Evolutionary conservation across 2,329 filamentous ascomycete genomes (phyloP).

Genomic region (Penicillium polonicum): DNA sequence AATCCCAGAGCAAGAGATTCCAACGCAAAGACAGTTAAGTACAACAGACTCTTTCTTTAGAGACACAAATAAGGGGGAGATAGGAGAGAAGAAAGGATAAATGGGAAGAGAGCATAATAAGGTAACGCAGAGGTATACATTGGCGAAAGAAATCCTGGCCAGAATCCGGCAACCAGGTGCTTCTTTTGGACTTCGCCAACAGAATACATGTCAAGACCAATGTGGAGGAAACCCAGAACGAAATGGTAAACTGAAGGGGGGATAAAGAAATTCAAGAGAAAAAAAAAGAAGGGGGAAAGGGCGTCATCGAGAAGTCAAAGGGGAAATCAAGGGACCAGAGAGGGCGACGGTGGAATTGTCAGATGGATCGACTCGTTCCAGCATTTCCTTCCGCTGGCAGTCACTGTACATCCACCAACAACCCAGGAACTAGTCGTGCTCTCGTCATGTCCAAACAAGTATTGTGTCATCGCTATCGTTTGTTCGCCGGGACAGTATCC

Average conservation of each 20-base stretch:
- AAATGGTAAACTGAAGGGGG: conserved; percentile 25
- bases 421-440: conserved; percentile 13
- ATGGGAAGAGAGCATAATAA: conserved; percentile 17
- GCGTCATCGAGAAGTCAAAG: conserved; percentile 23
- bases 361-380: conserved; percentile 5
- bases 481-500: conserved; percentile 19
- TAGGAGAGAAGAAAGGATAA: conserved; percentile 6
- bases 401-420: conserved; percentile 16
- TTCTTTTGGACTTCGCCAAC: conserved; percentile 18
- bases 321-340: conserved; percentile 14
- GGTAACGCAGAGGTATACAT: conserved; percentile 17
- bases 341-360: conserved; percentile 8
- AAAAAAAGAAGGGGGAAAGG: conserved; percentile 29
- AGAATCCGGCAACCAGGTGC: conserved; percentile 21
- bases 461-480: conserved; percentile 30
- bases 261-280: conserved; percentile 34
- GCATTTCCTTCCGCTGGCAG: conserved; percentile 4
- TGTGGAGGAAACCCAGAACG: conserved; percentile 38
- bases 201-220: conserved; percentile 28
- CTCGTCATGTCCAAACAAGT: conserved; percentile 23
- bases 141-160: conserved; percentile 21
- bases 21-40: conserved; percentile 24
- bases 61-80: conserved; percentile 16
- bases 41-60: conserved; percentile 26
- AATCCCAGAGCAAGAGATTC: conserved; percentile 15